These are phyloP conservation scores for Entrophospora sp. DNA, from an alignment of 192 early-diverging fungal species.

Conservation along the genomic window DNA sequence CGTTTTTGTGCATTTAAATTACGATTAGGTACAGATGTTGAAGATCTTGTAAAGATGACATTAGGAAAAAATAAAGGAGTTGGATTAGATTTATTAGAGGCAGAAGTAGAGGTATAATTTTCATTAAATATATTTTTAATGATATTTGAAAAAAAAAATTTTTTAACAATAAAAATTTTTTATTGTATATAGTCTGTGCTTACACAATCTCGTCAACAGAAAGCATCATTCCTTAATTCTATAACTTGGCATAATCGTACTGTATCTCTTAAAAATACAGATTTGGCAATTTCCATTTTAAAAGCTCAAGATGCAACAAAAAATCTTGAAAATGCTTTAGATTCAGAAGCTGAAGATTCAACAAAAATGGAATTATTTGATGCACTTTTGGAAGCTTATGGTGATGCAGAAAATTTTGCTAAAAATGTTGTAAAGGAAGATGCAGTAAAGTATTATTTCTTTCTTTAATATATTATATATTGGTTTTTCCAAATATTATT, in stretches of 20 bases:
- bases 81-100: slow-evolving; percentile 41
- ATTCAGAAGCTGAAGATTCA: slow-evolving; percentile 7
- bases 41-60: slow-evolving; percentile 38
- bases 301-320: slow-evolving; percentile 37
- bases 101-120: slow-evolving; percentile 32
- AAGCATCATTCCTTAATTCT: slow-evolving; percentile 28
- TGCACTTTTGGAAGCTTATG: slow-evolving; percentile 43
- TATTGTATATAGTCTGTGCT: slow-evolving; percentile 22
- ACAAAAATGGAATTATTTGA: slow-evolving; percentile 42
- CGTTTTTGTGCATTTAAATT: slow-evolving; percentile 71
- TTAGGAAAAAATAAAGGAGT: slow-evolving; percentile 32
- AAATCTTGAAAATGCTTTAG: slow-evolving; percentile 11
- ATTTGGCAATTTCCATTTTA: slow-evolving; percentile 38
- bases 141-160: no score
- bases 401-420: slow-evolving; percentile 50
- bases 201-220: slow-evolving; percentile 32
- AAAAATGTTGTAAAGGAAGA: slow-evolving; percentile 58
- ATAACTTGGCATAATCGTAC: slow-evolving; percentile 41
- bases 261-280: slow-evolving; percentile 34
- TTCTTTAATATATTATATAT: no score
- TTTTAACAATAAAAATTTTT: not conserved
- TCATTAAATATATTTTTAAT: no score
- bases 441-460: slow-evolving; percentile 27
- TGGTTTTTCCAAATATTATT: not conserved
- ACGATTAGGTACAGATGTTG: slow-evolving; percentile 36